Evolutionary conservation across 257 asterid genomes (phyloP).

Genomic region (Cinchona pubescens): DNA sequence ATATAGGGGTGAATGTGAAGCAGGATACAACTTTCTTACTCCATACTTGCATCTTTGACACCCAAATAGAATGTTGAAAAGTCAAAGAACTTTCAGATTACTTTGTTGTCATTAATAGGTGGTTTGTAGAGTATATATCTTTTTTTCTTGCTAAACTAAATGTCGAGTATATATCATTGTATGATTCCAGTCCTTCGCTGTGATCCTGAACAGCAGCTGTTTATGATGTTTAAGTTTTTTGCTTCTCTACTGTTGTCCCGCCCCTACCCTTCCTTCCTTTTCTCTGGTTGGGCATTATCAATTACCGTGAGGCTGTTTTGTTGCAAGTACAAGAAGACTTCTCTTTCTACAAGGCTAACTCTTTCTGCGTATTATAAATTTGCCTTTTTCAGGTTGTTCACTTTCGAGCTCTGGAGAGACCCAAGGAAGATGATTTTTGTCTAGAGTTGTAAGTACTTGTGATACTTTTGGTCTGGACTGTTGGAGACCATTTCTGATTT

Average conservation of each 20-base stretch:
- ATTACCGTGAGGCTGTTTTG: background rate
- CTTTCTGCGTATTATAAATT: constrained; percentile 1
- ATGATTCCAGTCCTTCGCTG: background rate
- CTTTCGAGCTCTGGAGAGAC: constrained; percentile 83
- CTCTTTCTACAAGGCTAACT: background rate
- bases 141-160: background rate
- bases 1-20: background rate
- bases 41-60: background rate
- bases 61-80: background rate
- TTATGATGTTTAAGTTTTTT: background rate
- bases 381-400: constrained; percentile 66
- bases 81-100: background rate
- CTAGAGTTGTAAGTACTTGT: constrained; percentile 77
- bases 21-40: background rate
- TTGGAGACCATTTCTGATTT: constrained; percentile 10
- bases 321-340: background rate
- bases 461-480: constrained; percentile 12
- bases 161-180: background rate
- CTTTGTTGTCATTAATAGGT: background rate
- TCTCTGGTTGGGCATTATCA: background rate
- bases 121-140: background rate
- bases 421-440: constrained; percentile 89
- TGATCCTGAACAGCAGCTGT: background rate
- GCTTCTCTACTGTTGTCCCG: background rate
- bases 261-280: background rate